Percentiles rank a stretch among this genome's conserved stretches.
These are phyloP conservation scores for Striga asiatica DNA, from an alignment of 257 asterid genomes.

Conservation along the genomic window DNA sequence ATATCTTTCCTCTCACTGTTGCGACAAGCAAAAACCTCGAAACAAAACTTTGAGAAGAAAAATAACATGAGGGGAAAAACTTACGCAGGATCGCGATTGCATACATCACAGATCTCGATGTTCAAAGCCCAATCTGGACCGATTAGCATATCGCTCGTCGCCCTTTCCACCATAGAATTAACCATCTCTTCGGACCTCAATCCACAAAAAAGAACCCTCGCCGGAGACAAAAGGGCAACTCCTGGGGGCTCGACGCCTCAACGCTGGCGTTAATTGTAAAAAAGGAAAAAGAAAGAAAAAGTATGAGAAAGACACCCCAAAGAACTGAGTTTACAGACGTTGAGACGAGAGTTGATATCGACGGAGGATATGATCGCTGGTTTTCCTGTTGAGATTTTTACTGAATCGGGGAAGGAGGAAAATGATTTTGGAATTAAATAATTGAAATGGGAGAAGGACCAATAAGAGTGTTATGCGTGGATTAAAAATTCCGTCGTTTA, in stretches of 20 bases:
- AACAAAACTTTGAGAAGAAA: too few species aligned
- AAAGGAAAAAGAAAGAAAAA: too few species aligned
- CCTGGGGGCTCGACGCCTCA: background rate
- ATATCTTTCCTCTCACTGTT: background rate
- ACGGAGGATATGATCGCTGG: constrained; percentile 37
- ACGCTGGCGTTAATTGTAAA: constrained; percentile 12
- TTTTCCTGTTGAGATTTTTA: constrained; percentile 24
- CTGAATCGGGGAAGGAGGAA: constrained; percentile 14
- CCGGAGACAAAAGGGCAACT: constrained; percentile 6
- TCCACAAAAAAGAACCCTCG: constrained; percentile 22
- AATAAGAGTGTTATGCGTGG: constrained; percentile 24
- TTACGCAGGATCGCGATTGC: constrained; percentile 97
- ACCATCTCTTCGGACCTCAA: constrained; percentile 45
- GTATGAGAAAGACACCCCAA: background rate
- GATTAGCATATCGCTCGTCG: constrained; percentile 92
- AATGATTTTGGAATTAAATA: constrained; percentile 12
- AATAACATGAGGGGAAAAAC: background rate
- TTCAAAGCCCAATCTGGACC: constrained; percentile 99
- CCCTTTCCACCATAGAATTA: constrained; percentile 88
- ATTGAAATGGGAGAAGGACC: constrained; percentile 5
- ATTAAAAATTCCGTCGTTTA: background rate
- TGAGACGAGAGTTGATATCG: constrained; percentile 14
- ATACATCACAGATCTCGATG: constrained; percentile 92
- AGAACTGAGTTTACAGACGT: background rate
- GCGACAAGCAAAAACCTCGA: constrained; percentile 1